A percentile compares a stretch with the other conserved stretches of the same genome.
phyloP scores from a whole-genome alignment of 192 early-diverging fungal genomes.

The Rhizophagus sp. region DNA sequence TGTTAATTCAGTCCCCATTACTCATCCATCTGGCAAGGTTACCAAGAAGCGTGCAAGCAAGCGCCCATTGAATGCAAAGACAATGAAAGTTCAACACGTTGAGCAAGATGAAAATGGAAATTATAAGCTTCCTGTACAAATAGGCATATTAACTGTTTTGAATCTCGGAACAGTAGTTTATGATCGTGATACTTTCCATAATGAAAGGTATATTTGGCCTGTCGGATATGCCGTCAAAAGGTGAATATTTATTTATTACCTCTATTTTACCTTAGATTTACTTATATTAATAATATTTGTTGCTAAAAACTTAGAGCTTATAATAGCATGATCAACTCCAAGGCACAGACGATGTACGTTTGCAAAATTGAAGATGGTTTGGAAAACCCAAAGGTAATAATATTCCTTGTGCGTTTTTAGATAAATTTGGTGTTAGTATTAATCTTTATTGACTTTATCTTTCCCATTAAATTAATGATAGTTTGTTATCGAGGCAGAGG shows the following conservation, averaged over 20 bases:
- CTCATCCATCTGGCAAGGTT: conserved; percentile 12
- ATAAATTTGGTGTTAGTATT: background rate
- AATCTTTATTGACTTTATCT: too few species aligned
- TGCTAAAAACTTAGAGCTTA: conserved; percentile 42
- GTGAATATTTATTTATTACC: conserved; percentile 22
- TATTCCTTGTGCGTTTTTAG: background rate
- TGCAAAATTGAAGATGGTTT: conserved; percentile 83
- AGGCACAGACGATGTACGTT: conserved; percentile 60
- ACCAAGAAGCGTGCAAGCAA: conserved; percentile 28
- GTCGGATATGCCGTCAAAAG: conserved; percentile 76
- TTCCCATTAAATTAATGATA: conserved; percentile 33
- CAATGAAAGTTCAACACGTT: conserved; percentile 45
- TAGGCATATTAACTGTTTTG: conserved; percentile 77
- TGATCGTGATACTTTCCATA: conserved; percentile 80
- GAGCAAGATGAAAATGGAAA: conserved; percentile 63
- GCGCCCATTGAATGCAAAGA: conserved; percentile 26
- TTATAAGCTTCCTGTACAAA: conserved; percentile 72
- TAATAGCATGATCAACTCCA: conserved; percentile 55
- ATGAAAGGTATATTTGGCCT: conserved; percentile 90
- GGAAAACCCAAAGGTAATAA: conserved; percentile 57
- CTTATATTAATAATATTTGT: background rate
- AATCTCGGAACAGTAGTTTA: conserved; percentile 72
- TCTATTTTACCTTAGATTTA: background rate
- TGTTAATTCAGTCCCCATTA: conserved; percentile 13
- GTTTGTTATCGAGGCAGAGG: conserved; percentile 85